Evolutionary conservation across 257 asterid species (phyloP), one percentile per base, ranked within the genome.

Genomic region (Solanum bulbocastanum): DNA sequence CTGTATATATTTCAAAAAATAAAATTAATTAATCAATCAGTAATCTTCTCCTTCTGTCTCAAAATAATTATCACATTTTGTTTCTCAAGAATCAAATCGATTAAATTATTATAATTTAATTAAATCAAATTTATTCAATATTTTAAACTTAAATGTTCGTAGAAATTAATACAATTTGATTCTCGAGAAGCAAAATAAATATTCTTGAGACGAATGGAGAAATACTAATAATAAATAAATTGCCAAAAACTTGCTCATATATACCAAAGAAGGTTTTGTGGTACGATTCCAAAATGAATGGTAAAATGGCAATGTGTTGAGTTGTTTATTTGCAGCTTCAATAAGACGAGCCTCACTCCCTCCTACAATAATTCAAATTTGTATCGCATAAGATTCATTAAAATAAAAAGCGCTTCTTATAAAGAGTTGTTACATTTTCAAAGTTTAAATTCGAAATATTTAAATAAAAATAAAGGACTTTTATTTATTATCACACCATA

Each of bases 221-320:
- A 56, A 2, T 56, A 56, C 10, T 5, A 52, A 52, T 56, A 56
- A 56, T 18, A 18, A 56, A 56, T 56, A 6, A 56, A 56, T 56
- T 0, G 23, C 62, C 62, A 52, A 16, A 0, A 49, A 49, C 15
- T 49, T 49, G 22, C 8, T 49, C 1, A 15, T 49, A 15, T 49
- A 49, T 52, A 52, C 99, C 96, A 96, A 90, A 81, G 98, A 90
- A 27, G 99, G 98, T 88, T 92, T 94, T 73, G 99, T 96, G 18
- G 99, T 94, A 85, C 98, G 96, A 89, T 96, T 96, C 98, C 98
- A 96, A 83, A 96, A 96, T 39, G 98, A 95, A 90, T 96, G 99
- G 90, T 96, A 95, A 92, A 96, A 96, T 10, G 99, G 99, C 91
- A 96, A 93, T 25, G 93, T 95, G 30, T 93, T 95, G 39, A 96